Base-by-base conservation (phyloP, 805 yeast species). In the Pichia manshurica region DNA sequence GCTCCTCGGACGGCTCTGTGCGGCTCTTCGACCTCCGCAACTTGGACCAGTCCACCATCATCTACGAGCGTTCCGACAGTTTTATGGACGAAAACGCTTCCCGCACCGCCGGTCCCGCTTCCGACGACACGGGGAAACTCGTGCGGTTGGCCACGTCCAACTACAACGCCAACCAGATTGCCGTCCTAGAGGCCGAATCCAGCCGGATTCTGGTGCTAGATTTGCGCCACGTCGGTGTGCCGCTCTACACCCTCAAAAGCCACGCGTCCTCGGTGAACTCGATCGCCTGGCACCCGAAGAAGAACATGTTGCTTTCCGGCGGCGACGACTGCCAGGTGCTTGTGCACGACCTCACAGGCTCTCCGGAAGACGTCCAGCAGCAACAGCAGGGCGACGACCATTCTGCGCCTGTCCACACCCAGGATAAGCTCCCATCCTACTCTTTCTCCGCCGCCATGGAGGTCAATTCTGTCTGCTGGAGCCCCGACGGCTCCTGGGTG, bases 1-100 rank as follows among this genome's bases (percentile, higher is more conserved):
- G 91, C 46, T 96, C 97, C 2, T 90, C 89, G 45, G 99, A 93
- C 66, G 99, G 99, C 0, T 84, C 95, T 16, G 87, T 90, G 62
- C 73, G 99, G 38, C 85, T 93, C 7, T 93, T 93, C 65, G 99
- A 93, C 61, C 72, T 93, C 50, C 69, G 99, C 48, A 75, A 90
- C 8, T 69, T 91, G 44, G 97, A 93, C 50, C 98, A 90, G 64
- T 86, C 96, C 16, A 91, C 99, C 1, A 93, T 93, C 56, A 84
- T 93, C 15, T 93, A 87, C 64, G 99, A 93, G 61, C 31, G 33
- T 3, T 31, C 28, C n/a, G 28, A 41, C n/a, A 19, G 16, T 20
- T n/a, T 10, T 3, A 39, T 23, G 44, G 15, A 58, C 68, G 32
- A 17, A 12, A 36, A 19, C 22, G 12, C 20, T 22, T 39, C 5